A percentile compares a stretch with the other conserved stretches of the same genome.
These are phyloP conservation scores for Botrytis sinoallii DNA, from an alignment of 2,329 filamentous ascomycete genomes.

Conservation along the genomic window DNA sequence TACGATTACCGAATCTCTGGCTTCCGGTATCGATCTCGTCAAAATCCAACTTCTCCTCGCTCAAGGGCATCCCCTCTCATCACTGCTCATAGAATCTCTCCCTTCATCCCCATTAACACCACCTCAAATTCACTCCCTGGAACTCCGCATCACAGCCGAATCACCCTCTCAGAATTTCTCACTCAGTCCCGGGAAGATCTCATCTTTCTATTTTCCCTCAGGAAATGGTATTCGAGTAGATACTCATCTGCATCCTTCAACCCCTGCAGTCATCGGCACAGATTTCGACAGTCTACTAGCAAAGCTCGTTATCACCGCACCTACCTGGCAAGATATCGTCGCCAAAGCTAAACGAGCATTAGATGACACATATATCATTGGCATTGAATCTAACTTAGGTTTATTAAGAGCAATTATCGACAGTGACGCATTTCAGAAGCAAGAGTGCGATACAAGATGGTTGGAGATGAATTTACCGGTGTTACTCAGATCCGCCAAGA, in stretches of 20 bases:
- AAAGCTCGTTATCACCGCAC: slow-evolving; percentile 46
- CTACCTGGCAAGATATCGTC: slow-evolving; percentile 50
- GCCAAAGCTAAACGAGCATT: slow-evolving; percentile 54
- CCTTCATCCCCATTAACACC: slow-evolving; percentile 38
- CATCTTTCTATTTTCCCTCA: slow-evolving; percentile 50
- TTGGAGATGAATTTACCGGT: slow-evolving; percentile 48
- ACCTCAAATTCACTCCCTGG: slow-evolving; percentile 41
- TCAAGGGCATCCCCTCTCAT: slow-evolving; percentile 35
- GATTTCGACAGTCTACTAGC: slow-evolving; percentile 49
- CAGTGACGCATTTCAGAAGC: slow-evolving; percentile 48
- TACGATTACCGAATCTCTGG: slow-evolving; percentile 41
- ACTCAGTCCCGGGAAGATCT: slow-evolving; percentile 58
- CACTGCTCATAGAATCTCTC: slow-evolving; percentile 37
- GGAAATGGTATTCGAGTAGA: slow-evolving; percentile 53
- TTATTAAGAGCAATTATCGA: slow-evolving; percentile 53
- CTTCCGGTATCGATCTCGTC: slow-evolving; percentile 35
- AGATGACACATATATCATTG: slow-evolving; percentile 52
- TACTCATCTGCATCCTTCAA: slow-evolving; percentile 41
- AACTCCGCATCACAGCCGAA: slow-evolving; percentile 46
- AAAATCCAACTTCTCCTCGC: slow-evolving; percentile 40
- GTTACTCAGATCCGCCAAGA: slow-evolving; percentile 37
- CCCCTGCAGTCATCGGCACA: slow-evolving; percentile 43
- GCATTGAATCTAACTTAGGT: slow-evolving; percentile 56
- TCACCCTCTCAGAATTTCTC: slow-evolving; percentile 47
- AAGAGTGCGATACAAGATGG: slow-evolving; percentile 55